Evolutionary conservation across 306 rosid genomes (phyloP).

Genomic region (Cucurbita ficifolia): DNA sequence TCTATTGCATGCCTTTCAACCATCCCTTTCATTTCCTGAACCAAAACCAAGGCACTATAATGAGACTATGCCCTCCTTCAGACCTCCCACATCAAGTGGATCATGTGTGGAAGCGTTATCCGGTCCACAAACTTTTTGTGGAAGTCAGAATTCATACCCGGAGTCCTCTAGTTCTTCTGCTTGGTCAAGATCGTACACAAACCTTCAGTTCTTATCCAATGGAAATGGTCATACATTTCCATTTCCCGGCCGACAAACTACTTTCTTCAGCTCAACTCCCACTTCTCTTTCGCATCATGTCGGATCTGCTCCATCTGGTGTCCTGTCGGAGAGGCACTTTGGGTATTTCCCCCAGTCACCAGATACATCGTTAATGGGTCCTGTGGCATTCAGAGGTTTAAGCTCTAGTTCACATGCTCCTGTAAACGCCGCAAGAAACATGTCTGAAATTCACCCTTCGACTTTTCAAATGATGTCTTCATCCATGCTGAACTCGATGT

Average conservation of each 20-base stretch:
- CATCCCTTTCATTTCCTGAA: conserved; percentile 53
- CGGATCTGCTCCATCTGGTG: conserved; percentile 87
- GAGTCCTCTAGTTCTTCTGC: conserved; percentile 49
- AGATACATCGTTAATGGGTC: conserved; percentile 44
- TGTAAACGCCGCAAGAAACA: conserved; percentile 39
- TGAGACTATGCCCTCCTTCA: conserved; percentile 37
- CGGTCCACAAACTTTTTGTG: conserved; percentile 89
- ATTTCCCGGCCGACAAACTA: conserved; percentile 26
- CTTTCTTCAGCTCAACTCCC: conserved; percentile 34
- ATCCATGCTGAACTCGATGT: conserved; percentile 47
- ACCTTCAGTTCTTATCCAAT: conserved; percentile 47
- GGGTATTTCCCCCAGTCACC: conserved; percentile 65
- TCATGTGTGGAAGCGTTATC: conserved; percentile 60
- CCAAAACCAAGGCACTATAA: conserved; percentile 43
- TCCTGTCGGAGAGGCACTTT: conserved; percentile 59
- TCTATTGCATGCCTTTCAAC: conserved; percentile 39
- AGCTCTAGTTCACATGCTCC: conserved; percentile 35
- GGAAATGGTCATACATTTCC: conserved; percentile 63
- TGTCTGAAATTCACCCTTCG: conserved; percentile 44
- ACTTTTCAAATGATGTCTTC: conserved; percentile 59
- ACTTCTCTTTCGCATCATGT: conserved; percentile 31
- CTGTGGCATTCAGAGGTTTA: conserved; percentile 35
- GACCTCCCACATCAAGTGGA: conserved; percentile 35
- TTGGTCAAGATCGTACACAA: conserved; percentile 48
- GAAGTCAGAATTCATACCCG: conserved; percentile 57